Conservation (phyloP, 352 stramenopile species). For the Aphanomyces cochlioides region DNA sequence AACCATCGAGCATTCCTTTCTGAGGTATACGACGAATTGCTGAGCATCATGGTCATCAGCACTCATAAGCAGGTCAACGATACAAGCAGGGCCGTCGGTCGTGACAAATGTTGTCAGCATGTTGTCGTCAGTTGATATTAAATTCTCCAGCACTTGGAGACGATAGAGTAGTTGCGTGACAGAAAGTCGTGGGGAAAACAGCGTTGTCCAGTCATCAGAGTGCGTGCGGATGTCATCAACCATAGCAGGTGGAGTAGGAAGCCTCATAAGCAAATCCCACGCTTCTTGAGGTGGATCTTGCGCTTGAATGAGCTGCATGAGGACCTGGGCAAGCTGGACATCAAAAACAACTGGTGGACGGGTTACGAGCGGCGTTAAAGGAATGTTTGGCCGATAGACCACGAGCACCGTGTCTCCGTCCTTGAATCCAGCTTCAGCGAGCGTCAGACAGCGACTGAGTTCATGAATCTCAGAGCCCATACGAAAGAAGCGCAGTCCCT, state of each 20-base stretch:
- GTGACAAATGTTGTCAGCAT: constrained; percentile 15
- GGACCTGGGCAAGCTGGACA: not conserved
- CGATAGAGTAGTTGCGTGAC: constrained; percentile 27
- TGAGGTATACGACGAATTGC: constrained; percentile 14
- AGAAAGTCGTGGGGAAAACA: not conserved
- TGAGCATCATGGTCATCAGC: not conserved
- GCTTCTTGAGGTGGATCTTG: constrained; percentile 24
- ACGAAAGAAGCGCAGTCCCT: constrained; percentile 29
- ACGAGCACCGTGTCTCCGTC: constrained; percentile 31
- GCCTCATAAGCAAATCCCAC: constrained; percentile 23
- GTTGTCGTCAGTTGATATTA: not conserved
- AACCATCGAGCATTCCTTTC: constrained; percentile 5
- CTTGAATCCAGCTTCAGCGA: constrained; percentile 27
- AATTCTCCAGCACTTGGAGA: constrained; percentile 23
- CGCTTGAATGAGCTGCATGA: constrained; percentile 12
- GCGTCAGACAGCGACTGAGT: constrained; percentile 19
- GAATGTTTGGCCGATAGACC: constrained; percentile 14
- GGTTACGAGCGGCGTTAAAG: constrained; percentile 2
- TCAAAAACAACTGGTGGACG: constrained; percentile 19
- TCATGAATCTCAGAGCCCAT: constrained; percentile 29
- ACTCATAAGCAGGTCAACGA: constrained; percentile 8
- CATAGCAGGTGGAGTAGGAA: constrained; percentile 12
- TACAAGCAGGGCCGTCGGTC: constrained; percentile 21
- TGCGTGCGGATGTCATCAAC: constrained; percentile 21
- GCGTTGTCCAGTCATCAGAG: constrained; percentile 5